Evolutionary conservation across 2,329 filamentous ascomycete genomes (phyloP).

Genomic region (Penicillium sp.): DNA sequence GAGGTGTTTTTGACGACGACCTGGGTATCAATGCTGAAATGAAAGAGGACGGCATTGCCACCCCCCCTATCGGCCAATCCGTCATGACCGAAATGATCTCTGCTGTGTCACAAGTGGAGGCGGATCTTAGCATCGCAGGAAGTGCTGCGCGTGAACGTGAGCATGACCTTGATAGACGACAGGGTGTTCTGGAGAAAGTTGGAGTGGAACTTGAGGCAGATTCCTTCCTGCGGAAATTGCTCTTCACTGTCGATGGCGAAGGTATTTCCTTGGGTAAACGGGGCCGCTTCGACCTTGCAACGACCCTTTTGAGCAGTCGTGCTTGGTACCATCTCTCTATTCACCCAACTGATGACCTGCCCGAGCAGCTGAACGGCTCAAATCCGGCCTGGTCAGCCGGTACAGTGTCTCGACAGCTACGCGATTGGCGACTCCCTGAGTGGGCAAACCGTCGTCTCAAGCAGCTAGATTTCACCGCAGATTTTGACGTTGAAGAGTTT

Average conservation of each 20-base stretch:
- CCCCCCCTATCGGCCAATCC: slow-evolving; percentile 72
- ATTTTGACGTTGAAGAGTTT: slow-evolving; percentile 95
- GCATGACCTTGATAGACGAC: slow-evolving; percentile 75
- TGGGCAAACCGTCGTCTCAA: slow-evolving; percentile 95
- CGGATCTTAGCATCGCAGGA: slow-evolving; percentile 74
- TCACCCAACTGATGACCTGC: slow-evolving; percentile 86
- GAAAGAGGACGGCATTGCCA: slow-evolving; percentile 89
- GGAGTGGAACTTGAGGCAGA: slow-evolving; percentile 78
- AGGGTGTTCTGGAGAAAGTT: slow-evolving; percentile 82
- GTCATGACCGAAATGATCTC: slow-evolving; percentile 85
- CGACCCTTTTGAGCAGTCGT: slow-evolving; percentile 76
- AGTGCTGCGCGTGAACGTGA: slow-evolving; percentile 72
- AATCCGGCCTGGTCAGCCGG: slow-evolving; percentile 92
- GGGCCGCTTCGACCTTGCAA: slow-evolving; percentile 76
- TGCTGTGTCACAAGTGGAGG: slow-evolving; percentile 73
- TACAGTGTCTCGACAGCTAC: slow-evolving; percentile 86
- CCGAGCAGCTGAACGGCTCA: slow-evolving; percentile 68
- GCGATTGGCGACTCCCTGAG: slow-evolving; percentile 89
- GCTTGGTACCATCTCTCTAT: slow-evolving; percentile 93
- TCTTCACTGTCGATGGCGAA: slow-evolving; percentile 75
- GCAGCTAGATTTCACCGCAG: slow-evolving; percentile 90
- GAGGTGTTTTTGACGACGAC: slow-evolving; percentile 89
- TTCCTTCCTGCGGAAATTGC: slow-evolving; percentile 75
- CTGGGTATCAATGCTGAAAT: slow-evolving; percentile 94
- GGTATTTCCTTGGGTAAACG: slow-evolving; percentile 78